Percentiles rank a stretch among this genome's conserved stretches.
These are phyloP conservation scores for Heteromeles arbutifolia DNA, from an alignment of 306 rosid genomes.

Conservation along the genomic window DNA sequence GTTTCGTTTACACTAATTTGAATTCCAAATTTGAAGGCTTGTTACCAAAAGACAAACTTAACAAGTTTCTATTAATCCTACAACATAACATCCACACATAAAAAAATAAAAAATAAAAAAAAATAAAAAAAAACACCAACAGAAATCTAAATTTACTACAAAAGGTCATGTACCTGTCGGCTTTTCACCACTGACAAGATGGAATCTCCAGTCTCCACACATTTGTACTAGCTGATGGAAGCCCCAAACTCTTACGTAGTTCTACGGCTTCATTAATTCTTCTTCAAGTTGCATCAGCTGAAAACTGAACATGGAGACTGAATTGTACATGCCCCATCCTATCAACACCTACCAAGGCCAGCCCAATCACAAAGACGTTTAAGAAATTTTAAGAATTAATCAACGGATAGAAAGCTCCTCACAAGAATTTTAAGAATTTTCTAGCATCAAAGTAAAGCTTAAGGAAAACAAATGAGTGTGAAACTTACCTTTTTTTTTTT, in stretches of 20 bases:
- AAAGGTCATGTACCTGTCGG: slow-evolving; percentile 59
- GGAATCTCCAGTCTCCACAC: slow-evolving; percentile 32
- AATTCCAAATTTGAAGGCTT: background rate
- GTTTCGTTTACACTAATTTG: background rate
- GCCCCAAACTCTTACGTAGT: slow-evolving; percentile 65
- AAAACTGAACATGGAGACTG: slow-evolving; percentile 86
- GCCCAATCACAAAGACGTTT: slow-evolving; percentile 24
- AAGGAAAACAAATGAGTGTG: background rate
- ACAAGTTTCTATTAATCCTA: background rate
- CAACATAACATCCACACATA: background rate
- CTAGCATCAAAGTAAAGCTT: background rate
- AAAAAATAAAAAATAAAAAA: no score
- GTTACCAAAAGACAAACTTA: background rate
- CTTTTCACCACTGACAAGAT: slow-evolving; percentile 86
- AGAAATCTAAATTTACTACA: background rate
- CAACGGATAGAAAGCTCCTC: background rate
- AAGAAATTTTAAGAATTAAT: slow-evolving; percentile 12
- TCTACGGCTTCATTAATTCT: slow-evolving; percentile 58
- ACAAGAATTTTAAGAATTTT: background rate
- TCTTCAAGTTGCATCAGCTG: slow-evolving; percentile 88
- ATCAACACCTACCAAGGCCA: slow-evolving; percentile 62
- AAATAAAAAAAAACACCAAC: no score
- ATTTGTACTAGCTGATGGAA: slow-evolving; percentile 71
- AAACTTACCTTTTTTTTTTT: slow-evolving; percentile 3
- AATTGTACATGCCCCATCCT: slow-evolving; percentile 93